A percentile compares a stretch with the other conserved stretches of the same genome.
Conservation (phyloP, 1,284 basidiomycete species). For the Tylopilus sp. region DNA sequence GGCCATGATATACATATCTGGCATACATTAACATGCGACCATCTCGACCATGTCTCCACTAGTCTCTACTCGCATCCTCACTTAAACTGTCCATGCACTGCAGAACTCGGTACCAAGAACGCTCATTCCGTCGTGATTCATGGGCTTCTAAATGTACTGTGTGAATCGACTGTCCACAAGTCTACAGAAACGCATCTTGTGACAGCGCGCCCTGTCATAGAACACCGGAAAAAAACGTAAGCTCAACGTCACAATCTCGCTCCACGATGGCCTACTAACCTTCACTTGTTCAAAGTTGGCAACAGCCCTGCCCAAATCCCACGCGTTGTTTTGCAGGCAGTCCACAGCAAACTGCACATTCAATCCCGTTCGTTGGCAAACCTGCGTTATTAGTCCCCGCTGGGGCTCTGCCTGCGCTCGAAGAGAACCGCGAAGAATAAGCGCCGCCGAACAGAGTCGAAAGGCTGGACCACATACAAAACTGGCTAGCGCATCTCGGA, state of each 20-base stretch:
- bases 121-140: constrained; percentile 1
- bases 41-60: neutral
- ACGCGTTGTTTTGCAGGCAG: constrained; percentile 76
- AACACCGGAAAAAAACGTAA: constrained; percentile 26
- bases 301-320: constrained; percentile 74
- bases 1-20: constrained; percentile 19
- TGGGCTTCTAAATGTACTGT: constrained; percentile 14
- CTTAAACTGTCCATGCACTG: too few species aligned
- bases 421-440: constrained; percentile 12
- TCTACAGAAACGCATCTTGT: constrained; percentile 42
- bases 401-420: constrained; percentile 58
- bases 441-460: neutral
- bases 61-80: neutral
- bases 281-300: constrained; percentile 82
- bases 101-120: neutral
- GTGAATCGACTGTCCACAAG: constrained; percentile 5
- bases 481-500: constrained; percentile 48
- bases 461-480: constrained; percentile 48
- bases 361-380: constrained; percentile 69
- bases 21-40: constrained; percentile 26
- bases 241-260: constrained; percentile 14
- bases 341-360: constrained; percentile 76
- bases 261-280: constrained; percentile 41
- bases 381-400: constrained; percentile 60
- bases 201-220: constrained; percentile 38